Conservation (phyloP, 2,329 filamentous ascomycete species). For the Pseudodiploospora longispora region DNA sequence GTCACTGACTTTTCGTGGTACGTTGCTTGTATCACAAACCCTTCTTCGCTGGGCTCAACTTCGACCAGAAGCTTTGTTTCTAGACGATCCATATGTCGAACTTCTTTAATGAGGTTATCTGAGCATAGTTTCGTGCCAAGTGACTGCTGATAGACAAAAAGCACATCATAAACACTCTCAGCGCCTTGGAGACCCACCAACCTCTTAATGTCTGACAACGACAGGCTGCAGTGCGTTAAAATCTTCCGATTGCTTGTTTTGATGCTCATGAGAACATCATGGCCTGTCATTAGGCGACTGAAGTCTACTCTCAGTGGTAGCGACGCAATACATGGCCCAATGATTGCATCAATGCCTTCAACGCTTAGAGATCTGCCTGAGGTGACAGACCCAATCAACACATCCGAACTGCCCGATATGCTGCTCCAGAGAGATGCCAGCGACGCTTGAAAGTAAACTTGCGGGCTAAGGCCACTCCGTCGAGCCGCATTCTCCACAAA, state of each 20-base stretch:
- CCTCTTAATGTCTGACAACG: conserved; percentile 63
- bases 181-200: conserved; percentile 45
- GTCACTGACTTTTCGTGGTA: conserved; percentile 44
- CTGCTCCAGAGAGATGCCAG: conserved; percentile 57
- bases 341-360: conserved; percentile 58
- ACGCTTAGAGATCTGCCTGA: conserved; percentile 74
- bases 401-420: conserved; percentile 56
- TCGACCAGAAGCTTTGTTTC: conserved; percentile 74
- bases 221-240: conserved; percentile 54
- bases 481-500: conserved; percentile 26
- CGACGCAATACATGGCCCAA: conserved; percentile 74
- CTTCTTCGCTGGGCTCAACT: conserved; percentile 51
- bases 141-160: conserved; percentile 82
- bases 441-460: conserved; percentile 69
- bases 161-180: conserved; percentile 61
- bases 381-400: conserved; percentile 70
- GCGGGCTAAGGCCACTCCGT: conserved; percentile 46
- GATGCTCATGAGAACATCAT: conserved; percentile 54
- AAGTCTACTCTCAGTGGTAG: conserved; percentile 63
- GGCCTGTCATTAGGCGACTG: conserved; percentile 38
- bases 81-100: conserved; percentile 59
- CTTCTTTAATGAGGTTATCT: conserved; percentile 38
- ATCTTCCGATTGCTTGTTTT: conserved; percentile 59
- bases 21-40: conserved; percentile 37
- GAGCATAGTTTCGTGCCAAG: conserved; percentile 30